Base-by-base conservation (phyloP, 495 filamentous ascomycete species). In the Hyaloscypha bicolor region DNA sequence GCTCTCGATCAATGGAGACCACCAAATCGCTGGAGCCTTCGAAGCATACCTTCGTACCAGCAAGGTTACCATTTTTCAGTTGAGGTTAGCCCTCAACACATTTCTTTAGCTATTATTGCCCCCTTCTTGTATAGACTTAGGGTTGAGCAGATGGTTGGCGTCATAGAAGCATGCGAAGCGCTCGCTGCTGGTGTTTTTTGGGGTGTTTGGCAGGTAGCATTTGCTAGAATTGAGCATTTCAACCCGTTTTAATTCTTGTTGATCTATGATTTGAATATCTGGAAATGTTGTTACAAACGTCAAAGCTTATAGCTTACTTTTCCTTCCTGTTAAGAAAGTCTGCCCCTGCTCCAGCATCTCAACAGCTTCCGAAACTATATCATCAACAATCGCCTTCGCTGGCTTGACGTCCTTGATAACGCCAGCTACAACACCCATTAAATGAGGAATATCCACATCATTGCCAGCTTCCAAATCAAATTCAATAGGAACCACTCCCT, bases 391-490 rank as follows among this genome's bases (percentile, higher is more conserved):
- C 71, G 85, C 81, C 55, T 81, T 85, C 0, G 94, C 94, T 2
- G 94, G 93, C 79, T 91, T 85, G 51, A 97, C 84, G 58, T 89
- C 85, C 48, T 79, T 75, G 31, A 97, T 87, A 11, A 86, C 80
- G 2, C 90, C 94, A 0, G 93, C 90, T 19, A 97, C 93, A 80
- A 96, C 92, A n/a, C 93, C 93, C 93, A 97, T 97, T 69, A 97
- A 70, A 77, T 92, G 93, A 33, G 93, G 93, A 64, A 89, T 81
- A 73, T 96, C 92, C 45, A 95, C 79, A 66, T 95, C 92, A 62
- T 85, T 86, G 6, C 89, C 91, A 52, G 85, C 79, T 55, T 94
- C 90, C 75, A 96, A 76, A 78, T 97, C 93, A 74, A 90, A 80
- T 79, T 89, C 85, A 72, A 96, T 79, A 1, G 93, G 93, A 69